Percentiles rank a stretch among this genome's conserved stretches.
phyloP scores from a whole-genome alignment of 2,329 filamentous ascomycete species.

The Ophiostoma novo-ulmi region DNA sequence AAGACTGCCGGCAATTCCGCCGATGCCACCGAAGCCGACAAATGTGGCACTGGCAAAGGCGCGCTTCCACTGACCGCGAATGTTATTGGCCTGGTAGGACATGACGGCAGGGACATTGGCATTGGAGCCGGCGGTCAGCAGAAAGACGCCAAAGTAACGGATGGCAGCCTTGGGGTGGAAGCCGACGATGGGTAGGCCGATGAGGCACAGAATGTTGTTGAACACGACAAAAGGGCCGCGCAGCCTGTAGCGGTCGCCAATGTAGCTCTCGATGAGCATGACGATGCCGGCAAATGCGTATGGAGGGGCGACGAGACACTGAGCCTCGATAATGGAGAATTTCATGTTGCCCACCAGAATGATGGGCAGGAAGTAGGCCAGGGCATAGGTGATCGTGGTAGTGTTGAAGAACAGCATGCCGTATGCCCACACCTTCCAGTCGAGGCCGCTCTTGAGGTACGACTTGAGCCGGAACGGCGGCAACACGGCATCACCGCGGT shows the following conservation, averaged over 20 bases:
- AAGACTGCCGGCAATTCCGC: slow-evolving; percentile 69
- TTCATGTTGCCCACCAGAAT: slow-evolving; percentile 61
- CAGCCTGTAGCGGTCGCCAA: slow-evolving; percentile 61
- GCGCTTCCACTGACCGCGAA: slow-evolving; percentile 83
- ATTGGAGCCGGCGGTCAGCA: slow-evolving; percentile 71
- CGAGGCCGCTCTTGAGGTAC: slow-evolving; percentile 45
- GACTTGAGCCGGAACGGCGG: slow-evolving; percentile 47
- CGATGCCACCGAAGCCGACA: slow-evolving; percentile 70
- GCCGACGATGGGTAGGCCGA: slow-evolving; percentile 69
- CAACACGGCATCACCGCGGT: slow-evolving; percentile 53
- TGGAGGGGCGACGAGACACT: slow-evolving; percentile 67
- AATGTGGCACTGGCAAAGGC: slow-evolving; percentile 72
- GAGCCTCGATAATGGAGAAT: slow-evolving; percentile 58
- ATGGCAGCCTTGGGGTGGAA: slow-evolving; percentile 53
- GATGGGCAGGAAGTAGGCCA: slow-evolving; percentile 74
- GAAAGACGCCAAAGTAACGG: slow-evolving; percentile 70
- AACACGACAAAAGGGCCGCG: slow-evolving; percentile 62
- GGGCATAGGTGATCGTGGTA: slow-evolving; percentile 67
- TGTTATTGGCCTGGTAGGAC: slow-evolving; percentile 82
- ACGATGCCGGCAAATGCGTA: slow-evolving; percentile 60
- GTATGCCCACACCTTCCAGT: slow-evolving; percentile 59
- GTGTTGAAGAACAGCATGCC: slow-evolving; percentile 58
- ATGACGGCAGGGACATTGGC: slow-evolving; percentile 70
- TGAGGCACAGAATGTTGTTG: slow-evolving; percentile 51
- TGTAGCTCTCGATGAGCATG: slow-evolving; percentile 56